phyloP scores from a whole-genome alignment of 2,329 filamentous ascomycete genomes.

The Aureobasidium sp. region DNA sequence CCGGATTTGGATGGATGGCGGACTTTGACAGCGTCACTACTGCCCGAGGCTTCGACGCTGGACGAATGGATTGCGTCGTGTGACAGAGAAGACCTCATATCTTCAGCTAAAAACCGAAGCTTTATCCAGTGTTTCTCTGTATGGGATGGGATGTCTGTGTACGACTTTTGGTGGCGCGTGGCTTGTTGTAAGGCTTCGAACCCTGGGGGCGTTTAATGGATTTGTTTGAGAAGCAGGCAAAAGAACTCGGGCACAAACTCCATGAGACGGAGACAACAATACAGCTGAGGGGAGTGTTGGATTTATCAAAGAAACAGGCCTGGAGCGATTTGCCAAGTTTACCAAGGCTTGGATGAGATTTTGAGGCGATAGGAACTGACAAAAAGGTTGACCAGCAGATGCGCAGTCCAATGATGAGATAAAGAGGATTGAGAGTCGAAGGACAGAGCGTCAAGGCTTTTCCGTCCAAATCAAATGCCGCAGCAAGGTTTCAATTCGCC shows the following conservation, averaged over 20 bases:
- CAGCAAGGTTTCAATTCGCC: slow-evolving; percentile 1
- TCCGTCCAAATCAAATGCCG: background rate
- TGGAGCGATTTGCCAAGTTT: slow-evolving; percentile 3
- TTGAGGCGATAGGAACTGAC: background rate
- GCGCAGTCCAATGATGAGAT: background rate
- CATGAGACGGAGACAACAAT: slow-evolving; percentile 19
- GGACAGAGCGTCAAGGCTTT: background rate
- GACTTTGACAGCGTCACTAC: background rate
- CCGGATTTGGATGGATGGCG: background rate
- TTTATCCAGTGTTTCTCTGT: background rate
- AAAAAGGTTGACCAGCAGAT: background rate
- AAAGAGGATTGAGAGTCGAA: background rate
- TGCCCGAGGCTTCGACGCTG: background rate
- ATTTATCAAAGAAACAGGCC: background rate
- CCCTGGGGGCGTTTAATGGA: slow-evolving; percentile 18
- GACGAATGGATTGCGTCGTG: slow-evolving; percentile 3
- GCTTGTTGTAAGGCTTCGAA: background rate
- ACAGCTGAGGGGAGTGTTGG: background rate
- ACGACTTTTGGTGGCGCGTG: background rate
- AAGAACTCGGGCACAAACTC: slow-evolving; percentile 27
- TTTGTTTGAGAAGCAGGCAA: slow-evolving; percentile 26
- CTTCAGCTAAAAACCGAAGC: background rate
- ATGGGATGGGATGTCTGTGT: background rate
- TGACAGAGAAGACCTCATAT: background rate
- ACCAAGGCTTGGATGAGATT: slow-evolving; percentile 8